These are phyloP conservation scores for Phialophora verrucosa DNA, from an alignment of 2,329 filamentous ascomycete genomes.

Conservation along the genomic window DNA sequence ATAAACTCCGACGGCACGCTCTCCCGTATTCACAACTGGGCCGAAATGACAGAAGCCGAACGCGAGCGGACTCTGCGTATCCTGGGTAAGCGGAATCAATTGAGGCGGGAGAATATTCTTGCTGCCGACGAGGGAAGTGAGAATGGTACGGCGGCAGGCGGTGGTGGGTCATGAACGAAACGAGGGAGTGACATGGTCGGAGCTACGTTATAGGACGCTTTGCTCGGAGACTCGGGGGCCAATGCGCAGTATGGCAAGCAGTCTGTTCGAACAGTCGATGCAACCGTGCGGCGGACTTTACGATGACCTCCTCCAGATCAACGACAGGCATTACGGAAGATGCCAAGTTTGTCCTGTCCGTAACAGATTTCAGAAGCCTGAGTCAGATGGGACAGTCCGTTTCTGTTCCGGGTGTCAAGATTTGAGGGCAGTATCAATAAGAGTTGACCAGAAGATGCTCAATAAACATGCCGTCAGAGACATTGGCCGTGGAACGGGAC, in stretches of 20 bases:
- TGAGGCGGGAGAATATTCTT: constrained; percentile 5
- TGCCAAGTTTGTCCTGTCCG: neutral
- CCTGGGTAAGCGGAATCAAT: constrained; percentile 14
- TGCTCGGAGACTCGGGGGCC: no score
- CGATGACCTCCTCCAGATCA: neutral
- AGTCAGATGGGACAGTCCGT: neutral
- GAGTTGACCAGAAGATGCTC: neutral
- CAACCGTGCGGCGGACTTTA: neutral
- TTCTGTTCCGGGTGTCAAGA: no score
- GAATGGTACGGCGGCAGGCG: neutral
- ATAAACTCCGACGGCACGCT: constrained; percentile 17
- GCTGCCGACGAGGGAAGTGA: neutral
- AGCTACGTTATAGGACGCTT: neutral
- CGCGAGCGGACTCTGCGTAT: constrained; percentile 14
- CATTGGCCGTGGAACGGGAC: neutral
- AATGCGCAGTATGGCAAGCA: no score
- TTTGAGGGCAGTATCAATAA: neutral
- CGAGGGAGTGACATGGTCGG: neutral
- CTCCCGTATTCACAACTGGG: constrained; percentile 13
- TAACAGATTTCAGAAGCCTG: neutral
- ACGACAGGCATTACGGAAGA: neutral
- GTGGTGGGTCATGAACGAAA: neutral
- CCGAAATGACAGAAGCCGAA: constrained; percentile 8
- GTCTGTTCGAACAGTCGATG: no score
- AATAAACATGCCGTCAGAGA: neutral